Evolutionary conservation across 202 grass and related monocot species (phyloP).

Genomic region (Schoenoplectus triqueter): DNA sequence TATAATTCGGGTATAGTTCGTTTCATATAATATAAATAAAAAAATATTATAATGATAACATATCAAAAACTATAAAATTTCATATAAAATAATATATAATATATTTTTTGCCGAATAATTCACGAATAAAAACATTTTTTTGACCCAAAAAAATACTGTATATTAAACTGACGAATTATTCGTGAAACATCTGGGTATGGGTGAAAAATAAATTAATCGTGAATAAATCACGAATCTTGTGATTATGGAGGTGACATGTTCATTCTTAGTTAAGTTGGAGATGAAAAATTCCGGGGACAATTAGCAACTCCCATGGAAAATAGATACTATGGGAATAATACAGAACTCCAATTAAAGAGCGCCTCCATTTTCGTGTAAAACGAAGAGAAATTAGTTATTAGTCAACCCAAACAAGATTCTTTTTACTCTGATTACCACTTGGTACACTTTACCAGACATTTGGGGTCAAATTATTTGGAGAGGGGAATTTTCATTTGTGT

Average conservation of each 20-base stretch:
- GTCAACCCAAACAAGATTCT: slow-evolving; percentile 16
- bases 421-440: background rate
- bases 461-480: background rate
- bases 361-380: background rate
- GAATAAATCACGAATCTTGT: too few relatives aligned
- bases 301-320: background rate
- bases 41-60: too few relatives aligned
- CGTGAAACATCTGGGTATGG: too few relatives aligned
- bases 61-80: background rate
- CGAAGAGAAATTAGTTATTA: background rate
- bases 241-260: background rate
- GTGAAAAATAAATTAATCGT: too few relatives aligned
- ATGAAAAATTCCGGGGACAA: background rate
- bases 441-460: background rate
- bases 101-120: too few relatives aligned
- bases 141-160: too few relatives aligned
- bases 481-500: background rate
- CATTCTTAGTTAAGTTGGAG: background rate
- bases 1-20: too few relatives aligned
- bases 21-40: too few relatives aligned
- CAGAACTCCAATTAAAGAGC: background rate
- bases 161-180: too few relatives aligned
- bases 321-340: background rate
- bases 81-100: too few relatives aligned
- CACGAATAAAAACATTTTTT: too few relatives aligned